Base-by-base conservation (phyloP, 2,329 filamentous ascomycete species). In the Colletotrichum tabaci region DNA sequence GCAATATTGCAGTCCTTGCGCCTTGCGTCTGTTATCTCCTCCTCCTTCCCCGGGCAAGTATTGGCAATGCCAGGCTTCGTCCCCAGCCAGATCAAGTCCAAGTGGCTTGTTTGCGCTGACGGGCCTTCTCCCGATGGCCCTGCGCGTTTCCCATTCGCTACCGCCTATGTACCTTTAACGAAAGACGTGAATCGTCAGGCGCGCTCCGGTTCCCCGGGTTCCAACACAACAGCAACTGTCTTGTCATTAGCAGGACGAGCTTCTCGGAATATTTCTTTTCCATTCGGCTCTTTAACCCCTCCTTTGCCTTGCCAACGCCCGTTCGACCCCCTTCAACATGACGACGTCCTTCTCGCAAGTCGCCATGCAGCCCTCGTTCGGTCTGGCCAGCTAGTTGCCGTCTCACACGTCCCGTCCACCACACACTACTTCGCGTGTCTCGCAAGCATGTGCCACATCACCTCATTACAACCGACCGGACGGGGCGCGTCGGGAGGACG, bases 161-260 rank as follows among this genome's bases (percentile, higher is more conserved):
- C 50, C 50, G 44, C 30, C 30, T 35, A 35, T 8, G 30, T 35
- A 35, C 30, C 30, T 9, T 9, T 42, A 66, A 38, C 42, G 38
- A 15, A 13, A 23, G 38, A 21, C 3, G 16, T 35, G 44, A 57
- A 57, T 50, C 68, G 53, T 53, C 68, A 58, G 53, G 58, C 58
- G 23, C 38, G 47, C 68, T 53, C 58, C 65, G 65, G 57, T 58
- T 60, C 26, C 58, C 58, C 64, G 68, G 68, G 35, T 68, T 52
- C 60, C 60, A 53, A 35, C 44, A 63, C 38, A 26, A 52, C 46
- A 46, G 42, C 30, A 38, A 30, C 30, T 7, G 21, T 30, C 42
- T n/a, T n/a, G 23, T 30, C 21, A 35, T 52, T 18, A 35, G 21
- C 42, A 7, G 21, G 21, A 40, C 42, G 23, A 15, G 23, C 23